Evolutionary conservation across 176 grass and related monocot genomes (phyloP).

Genomic region (Cymbopogon citratus): DNA sequence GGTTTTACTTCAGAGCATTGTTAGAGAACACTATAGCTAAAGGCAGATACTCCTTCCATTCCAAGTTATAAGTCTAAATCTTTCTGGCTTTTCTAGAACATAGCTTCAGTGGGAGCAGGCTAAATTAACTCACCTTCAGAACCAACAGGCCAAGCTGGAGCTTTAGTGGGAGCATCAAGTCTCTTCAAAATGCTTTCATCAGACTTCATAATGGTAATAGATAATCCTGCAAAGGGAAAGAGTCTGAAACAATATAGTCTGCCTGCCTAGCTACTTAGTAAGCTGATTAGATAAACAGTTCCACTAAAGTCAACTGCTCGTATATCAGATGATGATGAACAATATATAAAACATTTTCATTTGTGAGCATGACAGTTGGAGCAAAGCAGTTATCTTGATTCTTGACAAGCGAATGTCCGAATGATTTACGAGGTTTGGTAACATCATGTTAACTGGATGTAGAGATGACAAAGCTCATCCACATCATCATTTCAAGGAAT

Average conservation of each 20-base stretch:
- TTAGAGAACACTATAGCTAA: not conserved
- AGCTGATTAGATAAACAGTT: conserved; percentile 4
- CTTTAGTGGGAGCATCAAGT: conserved; percentile 91
- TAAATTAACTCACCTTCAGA: conserved; percentile 60
- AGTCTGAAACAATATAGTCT: not conserved
- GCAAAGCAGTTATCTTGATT: not conserved
- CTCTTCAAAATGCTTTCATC: conserved; percentile 69
- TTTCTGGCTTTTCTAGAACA: not conserved
- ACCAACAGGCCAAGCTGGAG: conserved; percentile 92
- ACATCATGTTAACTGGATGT: not conserved
- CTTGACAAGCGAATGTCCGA: too few relatives aligned
- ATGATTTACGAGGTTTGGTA: not conserved
- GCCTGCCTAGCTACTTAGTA: not conserved
- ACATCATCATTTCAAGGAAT: not conserved
- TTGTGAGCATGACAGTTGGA: not conserved
- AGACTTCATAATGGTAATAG: conserved; percentile 90
- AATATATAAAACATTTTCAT: not conserved
- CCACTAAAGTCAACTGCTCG: not conserved
- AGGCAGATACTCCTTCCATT: not conserved
- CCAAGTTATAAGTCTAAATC: not conserved
- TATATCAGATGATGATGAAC: not conserved
- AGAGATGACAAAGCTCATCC: not conserved
- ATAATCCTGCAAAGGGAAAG: conserved; percentile 62
- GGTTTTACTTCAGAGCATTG: not conserved
- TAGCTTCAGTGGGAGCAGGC: not conserved